Evolutionary conservation across 2,329 filamentous ascomycete genomes (phyloP).

Genomic region (Colletotrichum truncatum): DNA sequence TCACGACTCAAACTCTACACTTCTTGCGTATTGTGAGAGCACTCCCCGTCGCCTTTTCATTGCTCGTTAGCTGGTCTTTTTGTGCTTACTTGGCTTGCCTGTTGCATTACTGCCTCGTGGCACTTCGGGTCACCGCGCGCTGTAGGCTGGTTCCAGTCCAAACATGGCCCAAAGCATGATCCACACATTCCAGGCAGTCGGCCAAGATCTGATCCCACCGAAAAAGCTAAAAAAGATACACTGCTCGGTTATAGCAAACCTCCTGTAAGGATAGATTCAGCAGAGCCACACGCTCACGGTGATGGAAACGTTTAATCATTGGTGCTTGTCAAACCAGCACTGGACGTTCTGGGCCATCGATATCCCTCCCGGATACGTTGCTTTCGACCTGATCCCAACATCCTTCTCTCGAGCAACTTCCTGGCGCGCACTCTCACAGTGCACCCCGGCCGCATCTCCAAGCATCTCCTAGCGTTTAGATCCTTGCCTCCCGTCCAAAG

Average conservation of each 20-base stretch:
- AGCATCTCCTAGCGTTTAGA: conserved; percentile 16
- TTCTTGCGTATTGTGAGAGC: background rate
- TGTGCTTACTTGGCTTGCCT: background rate
- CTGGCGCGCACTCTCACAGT: conserved; percentile 8
- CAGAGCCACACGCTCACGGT: background rate
- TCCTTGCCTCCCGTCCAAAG: conserved; percentile 24
- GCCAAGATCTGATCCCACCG: conserved; percentile 26
- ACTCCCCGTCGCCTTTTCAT: background rate
- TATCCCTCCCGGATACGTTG: background rate
- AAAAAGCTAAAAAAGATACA: conserved; percentile 20
- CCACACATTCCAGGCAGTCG: conserved; percentile 23
- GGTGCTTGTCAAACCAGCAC: background rate
- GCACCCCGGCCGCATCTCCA: conserved; percentile 5
- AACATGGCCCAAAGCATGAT: conserved; percentile 29
- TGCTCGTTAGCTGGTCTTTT: background rate
- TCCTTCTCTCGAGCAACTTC: conserved; percentile 9
- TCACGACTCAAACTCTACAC: background rate
- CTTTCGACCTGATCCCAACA: conserved; percentile 5
- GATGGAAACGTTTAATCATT: conserved; percentile 1
- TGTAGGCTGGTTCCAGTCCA: conserved; percentile 16
- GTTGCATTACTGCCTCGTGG: conserved; percentile 2
- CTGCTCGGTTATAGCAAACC: background rate
- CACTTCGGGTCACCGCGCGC: background rate
- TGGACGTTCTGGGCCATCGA: background rate
- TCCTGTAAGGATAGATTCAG: background rate